Evolutionary conservation across 345 rosid genomes (phyloP), one percentile per base, ranked within the genome.

Genomic region (Syzygium grande): DNA sequence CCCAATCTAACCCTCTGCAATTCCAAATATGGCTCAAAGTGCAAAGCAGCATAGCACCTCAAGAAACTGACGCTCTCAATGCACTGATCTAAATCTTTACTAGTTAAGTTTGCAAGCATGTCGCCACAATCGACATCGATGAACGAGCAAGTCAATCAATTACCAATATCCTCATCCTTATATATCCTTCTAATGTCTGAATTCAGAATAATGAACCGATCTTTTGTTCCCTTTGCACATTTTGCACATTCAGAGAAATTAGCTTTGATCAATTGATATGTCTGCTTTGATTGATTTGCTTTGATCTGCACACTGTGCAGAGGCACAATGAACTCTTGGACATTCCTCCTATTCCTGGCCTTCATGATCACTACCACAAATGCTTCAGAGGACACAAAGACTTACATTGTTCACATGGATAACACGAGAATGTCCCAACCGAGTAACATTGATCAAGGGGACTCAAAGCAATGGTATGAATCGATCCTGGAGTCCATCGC

Each of bases 341-440:
- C 85, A 79, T 86, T 51, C 55, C 84, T 90, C 77, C 34, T 89
- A 86, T 78, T 90, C 86, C 58, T 92, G 22, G 80, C 49, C 80
- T 34, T 73, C 80, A 34, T 73, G 80, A 73, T 73, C 80, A 19
- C 80, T 4, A 19, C 80, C 49, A 11, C 80, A 34, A 73, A 73
- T 34, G 80, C 80, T 34, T 41, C 49, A 17, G 80, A 4, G 38
- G 90, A 88, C 79, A 79, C 55, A 59, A 87, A 90, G 88, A 90
- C 97, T 8, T 95, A 97, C 86, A 87, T 97, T 21, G 91, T 96
- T 88, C 98, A 94, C 88, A 92, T 95, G 91, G 89, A 91, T 90
- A 89, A 89, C 89, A 77, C 92, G 84, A 94, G 87, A 90, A 89
- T 93, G 52, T 88, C 88, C 88, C 68, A 9, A 73, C 49, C 88